phyloP scores from a whole-genome alignment of 2,329 filamentous ascomycete genomes.

The Talaromyces sp. region DNA sequence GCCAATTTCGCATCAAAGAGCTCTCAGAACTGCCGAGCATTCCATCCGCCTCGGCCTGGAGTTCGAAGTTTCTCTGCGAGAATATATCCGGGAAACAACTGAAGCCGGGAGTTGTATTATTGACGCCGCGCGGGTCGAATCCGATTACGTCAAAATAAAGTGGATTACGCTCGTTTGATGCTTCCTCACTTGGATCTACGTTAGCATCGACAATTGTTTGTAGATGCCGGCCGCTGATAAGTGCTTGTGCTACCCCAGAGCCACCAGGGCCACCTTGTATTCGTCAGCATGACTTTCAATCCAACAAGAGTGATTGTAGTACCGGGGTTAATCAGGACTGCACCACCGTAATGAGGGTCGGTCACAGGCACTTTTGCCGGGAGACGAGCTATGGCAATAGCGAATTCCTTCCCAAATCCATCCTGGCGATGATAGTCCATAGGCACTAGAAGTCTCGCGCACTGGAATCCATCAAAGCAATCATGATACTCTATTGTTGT shows the following conservation, averaged over 20 bases:
- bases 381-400: constrained; percentile 41
- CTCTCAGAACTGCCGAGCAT: constrained; percentile 26
- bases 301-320: background rate
- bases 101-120: constrained; percentile 34
- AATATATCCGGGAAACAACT: constrained; percentile 33
- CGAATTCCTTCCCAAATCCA: constrained; percentile 27
- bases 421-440: constrained; percentile 40
- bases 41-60: constrained; percentile 29
- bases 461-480: constrained; percentile 44
- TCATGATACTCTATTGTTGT: constrained; percentile 27
- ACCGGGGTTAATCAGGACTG: constrained; percentile 44
- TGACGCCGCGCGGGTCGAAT: constrained; percentile 41
- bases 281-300: background rate
- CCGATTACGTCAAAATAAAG: constrained; percentile 38
- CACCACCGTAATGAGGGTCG: constrained; percentile 41
- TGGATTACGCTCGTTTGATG: background rate
- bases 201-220: constrained; percentile 35
- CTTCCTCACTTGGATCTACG: constrained; percentile 13
- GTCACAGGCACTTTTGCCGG: constrained; percentile 38
- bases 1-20: constrained; percentile 28
- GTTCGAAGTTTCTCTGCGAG: constrained; percentile 26
- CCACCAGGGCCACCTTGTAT: constrained; percentile 39
- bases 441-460: constrained; percentile 45
- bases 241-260: constrained; percentile 32
- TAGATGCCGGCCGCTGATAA: constrained; percentile 26